Percentiles rank a stretch among this genome's conserved stretches.
phyloP scores from a whole-genome alignment of 2,329 filamentous ascomycete species.

The Penicillium paneum region DNA sequence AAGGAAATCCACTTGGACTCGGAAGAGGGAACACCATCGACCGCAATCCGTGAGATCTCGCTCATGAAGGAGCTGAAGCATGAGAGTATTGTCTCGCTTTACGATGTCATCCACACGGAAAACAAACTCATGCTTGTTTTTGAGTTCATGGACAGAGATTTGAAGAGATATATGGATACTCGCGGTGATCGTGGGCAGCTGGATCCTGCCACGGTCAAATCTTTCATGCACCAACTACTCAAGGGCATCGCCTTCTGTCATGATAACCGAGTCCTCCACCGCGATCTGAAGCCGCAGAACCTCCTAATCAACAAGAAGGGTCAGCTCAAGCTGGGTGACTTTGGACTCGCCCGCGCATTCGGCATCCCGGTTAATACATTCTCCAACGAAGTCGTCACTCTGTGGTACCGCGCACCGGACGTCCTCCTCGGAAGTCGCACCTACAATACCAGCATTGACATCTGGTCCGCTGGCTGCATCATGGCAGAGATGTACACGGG shows the following conservation, averaged over 20 bases:
- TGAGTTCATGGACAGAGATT: constrained; percentile 96
- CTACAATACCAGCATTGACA: constrained; percentile 99
- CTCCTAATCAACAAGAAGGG: constrained; percentile 91
- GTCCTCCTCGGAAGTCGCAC: constrained; percentile 90
- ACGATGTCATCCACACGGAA: constrained; percentile 99
- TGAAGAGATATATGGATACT: constrained; percentile 98
- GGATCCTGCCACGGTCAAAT: constrained; percentile 89
- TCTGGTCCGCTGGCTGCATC: constrained; percentile 98
- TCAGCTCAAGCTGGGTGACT: constrained; percentile 87
- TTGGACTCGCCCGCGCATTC: constrained; percentile 89
- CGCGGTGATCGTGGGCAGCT: constrained; percentile 84
- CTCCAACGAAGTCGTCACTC: constrained; percentile 93
- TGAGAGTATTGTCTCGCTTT: constrained; percentile 93
- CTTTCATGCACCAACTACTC: constrained; percentile 97
- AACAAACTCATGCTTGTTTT: constrained; percentile 99
- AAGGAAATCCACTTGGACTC: constrained; percentile 99
- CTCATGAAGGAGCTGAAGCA: constrained; percentile 99
- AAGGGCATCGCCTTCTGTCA: constrained; percentile 97
- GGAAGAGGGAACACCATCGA: constrained; percentile 95
- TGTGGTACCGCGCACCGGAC: constrained; percentile 97
- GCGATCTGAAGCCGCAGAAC: constrained; percentile 94
- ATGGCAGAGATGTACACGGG: constrained; percentile 99
- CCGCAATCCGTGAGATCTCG: constrained; percentile 96
- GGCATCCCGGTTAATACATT: constrained; percentile 98
- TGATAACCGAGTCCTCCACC: constrained; percentile 91